phyloP scores from a whole-genome alignment of 352 stramenopile species.

The Globisporangium cederbergense region DNA sequence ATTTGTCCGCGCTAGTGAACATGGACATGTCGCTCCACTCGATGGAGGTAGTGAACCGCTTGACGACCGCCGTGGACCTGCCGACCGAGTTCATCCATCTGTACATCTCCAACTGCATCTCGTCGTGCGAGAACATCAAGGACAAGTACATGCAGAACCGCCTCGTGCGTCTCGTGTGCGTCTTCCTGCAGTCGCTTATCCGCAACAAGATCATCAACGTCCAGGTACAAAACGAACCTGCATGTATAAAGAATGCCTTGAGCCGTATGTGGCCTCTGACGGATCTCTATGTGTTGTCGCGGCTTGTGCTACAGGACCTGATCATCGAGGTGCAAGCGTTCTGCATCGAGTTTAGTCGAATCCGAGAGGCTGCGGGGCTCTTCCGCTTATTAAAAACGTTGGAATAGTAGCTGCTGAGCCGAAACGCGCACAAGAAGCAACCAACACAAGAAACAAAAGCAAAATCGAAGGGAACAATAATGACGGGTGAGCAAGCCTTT shows the following conservation, averaged over 20 bases:
- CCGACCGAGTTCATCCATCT: conserved; percentile 98
- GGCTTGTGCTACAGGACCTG: conserved; percentile 79
- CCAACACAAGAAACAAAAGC: conserved; percentile 14
- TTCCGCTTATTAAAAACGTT: conserved; percentile 97
- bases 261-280: too few relatives aligned
- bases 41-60: conserved; percentile 97
- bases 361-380: conserved; percentile 94
- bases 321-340: conserved; percentile 99
- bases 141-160: conserved; percentile 98
- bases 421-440: conserved; percentile 16
- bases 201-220: conserved; percentile 99
- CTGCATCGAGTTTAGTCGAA: conserved; percentile 98
- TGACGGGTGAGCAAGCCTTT: conserved; percentile 4
- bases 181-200: conserved; percentile 98
- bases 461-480: conserved; percentile 7
- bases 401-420: conserved; percentile 50
- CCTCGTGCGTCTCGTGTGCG: conserved; percentile 96
- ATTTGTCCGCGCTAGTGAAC: conserved; percentile 95
- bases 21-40: conserved; percentile 99
- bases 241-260: background rate
- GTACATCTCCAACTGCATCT: conserved; percentile 99
- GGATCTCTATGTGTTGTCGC: background rate
- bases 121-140: conserved; percentile 97
- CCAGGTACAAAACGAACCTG: conserved; percentile 63
- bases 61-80: conserved; percentile 90